Evolutionary conservation across 164 flowering plant species (phyloP).

Genomic region (Chimonanthus praecox): DNA sequence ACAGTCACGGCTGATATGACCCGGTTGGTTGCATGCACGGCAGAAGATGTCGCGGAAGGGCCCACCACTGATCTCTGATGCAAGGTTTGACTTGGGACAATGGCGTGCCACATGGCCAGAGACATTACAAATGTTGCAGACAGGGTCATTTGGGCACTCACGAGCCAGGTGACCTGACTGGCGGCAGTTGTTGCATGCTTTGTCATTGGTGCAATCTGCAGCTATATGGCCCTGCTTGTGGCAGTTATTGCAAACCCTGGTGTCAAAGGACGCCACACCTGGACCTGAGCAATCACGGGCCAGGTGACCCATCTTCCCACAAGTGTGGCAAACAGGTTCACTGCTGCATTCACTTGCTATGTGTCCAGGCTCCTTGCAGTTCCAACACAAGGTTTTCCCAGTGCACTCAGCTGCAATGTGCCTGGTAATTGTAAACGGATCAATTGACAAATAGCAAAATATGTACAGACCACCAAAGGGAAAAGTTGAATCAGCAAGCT

Average conservation of each 20-base stretch:
- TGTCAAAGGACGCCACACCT: slow-evolving; percentile 27
- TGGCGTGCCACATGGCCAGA: slow-evolving; percentile 82
- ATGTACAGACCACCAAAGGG: neutral
- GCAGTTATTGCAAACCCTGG: slow-evolving; percentile 51
- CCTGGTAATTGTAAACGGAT: slow-evolving; percentile 20
- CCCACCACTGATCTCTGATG: slow-evolving; percentile 28
- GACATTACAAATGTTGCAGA: slow-evolving; percentile 58
- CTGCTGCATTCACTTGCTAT: slow-evolving; percentile 50
- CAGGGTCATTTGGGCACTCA: slow-evolving; percentile 52
- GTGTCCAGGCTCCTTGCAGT: slow-evolving; percentile 62
- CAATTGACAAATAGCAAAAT: neutral
- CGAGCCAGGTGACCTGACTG: slow-evolving; percentile 58
- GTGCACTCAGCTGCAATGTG: slow-evolving; percentile 61
- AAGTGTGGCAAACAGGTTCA: slow-evolving; percentile 55
- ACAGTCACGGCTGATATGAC: slow-evolving; percentile 48
- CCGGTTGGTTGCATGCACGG: slow-evolving; percentile 33
- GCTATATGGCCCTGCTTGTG: slow-evolving; percentile 50
- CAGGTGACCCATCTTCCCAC: slow-evolving; percentile 53
- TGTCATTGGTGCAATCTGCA: slow-evolving; percentile 44
- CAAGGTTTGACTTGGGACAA: slow-evolving; percentile 47
- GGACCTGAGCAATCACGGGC: slow-evolving; percentile 39
- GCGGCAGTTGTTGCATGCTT: slow-evolving; percentile 52
- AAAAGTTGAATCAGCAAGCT: neutral
- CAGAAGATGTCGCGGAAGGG: slow-evolving; percentile 34
- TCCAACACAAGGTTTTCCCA: slow-evolving; percentile 54